Evolutionary conservation across 345 rosid species (phyloP).

Genomic region (Eucalyptus shirleyi): DNA sequence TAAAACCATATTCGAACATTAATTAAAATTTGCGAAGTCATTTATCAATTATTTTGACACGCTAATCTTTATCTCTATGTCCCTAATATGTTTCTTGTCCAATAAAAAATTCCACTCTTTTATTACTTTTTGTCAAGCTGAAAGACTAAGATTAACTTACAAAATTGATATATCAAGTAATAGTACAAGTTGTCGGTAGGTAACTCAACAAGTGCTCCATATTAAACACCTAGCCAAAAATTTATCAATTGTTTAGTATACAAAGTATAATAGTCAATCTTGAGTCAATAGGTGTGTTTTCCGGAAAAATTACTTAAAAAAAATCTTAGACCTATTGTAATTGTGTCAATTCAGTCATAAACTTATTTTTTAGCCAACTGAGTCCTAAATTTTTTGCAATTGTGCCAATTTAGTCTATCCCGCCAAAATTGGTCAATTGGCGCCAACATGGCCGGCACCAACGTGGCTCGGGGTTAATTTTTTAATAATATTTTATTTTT

Average conservation of each 20-base stretch:
- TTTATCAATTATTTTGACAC: not conserved
- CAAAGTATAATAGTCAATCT: not conserved
- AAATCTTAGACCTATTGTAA: no score
- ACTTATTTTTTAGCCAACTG: no score
- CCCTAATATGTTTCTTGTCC: not conserved
- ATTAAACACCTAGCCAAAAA: not conserved
- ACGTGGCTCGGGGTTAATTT: no score
- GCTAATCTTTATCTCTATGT: not conserved
- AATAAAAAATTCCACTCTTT: not conserved
- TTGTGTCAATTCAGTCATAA: no score
- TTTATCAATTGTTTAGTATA: not conserved
- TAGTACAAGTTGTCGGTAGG: not conserved
- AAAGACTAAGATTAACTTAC: not conserved
- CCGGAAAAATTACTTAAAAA: no score
- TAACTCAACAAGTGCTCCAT: not conserved
- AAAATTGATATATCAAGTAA: not conserved
- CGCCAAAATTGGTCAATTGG: rapidly evolving
- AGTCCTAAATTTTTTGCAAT: no score
- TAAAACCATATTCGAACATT: not conserved
- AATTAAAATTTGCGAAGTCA: not conserved
- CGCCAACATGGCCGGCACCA: rapidly evolving
- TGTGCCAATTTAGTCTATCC: no score
- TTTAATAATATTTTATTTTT: no score
- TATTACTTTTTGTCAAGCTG: not conserved
- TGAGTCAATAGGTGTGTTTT: not conserved